These are phyloP conservation scores for Xylaria longipes DNA, from an alignment of 495 filamentous ascomycete species.

Conservation along the genomic window DNA sequence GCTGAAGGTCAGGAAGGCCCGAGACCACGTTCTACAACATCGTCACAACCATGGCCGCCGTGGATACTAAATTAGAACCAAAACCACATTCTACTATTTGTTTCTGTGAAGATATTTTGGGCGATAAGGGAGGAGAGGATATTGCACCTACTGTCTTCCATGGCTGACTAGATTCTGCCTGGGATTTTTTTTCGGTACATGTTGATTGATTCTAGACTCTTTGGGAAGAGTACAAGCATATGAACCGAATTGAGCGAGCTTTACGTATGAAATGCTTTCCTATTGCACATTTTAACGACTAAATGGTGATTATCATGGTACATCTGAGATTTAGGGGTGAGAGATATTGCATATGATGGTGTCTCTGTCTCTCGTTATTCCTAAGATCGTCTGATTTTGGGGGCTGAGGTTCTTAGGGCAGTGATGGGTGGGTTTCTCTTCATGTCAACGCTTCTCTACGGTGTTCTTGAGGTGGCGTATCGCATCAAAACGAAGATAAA, in stretches of 20 bases:
- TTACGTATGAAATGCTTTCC: conserved; percentile 10
- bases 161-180: conserved; percentile 34
- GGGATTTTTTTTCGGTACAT: conserved; percentile 34
- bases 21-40: conserved; percentile 32
- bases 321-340: conserved; percentile 5
- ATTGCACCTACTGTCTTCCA: conserved; percentile 36
- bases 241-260: conserved; percentile 32
- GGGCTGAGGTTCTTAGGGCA: background rate
- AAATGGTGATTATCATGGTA: background rate
- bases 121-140: conserved; percentile 28
- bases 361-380: background rate
- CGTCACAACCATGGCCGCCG: conserved; percentile 34
- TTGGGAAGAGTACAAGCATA: conserved; percentile 34
- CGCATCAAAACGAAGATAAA: conserved; percentile 12
- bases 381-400: background rate
- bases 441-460: conserved; percentile 12
- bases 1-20: conserved; percentile 22
- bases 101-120: conserved; percentile 41
- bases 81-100: conserved; percentile 27
- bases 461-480: background rate
- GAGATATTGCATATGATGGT: conserved; percentile 35
- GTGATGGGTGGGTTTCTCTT: conserved; percentile 13
- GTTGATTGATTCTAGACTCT: conserved; percentile 31
- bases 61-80: conserved; percentile 25
- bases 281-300: background rate